Base-by-base conservation (phyloP, 129 eudicot species). In the Arctium minus region DNA sequence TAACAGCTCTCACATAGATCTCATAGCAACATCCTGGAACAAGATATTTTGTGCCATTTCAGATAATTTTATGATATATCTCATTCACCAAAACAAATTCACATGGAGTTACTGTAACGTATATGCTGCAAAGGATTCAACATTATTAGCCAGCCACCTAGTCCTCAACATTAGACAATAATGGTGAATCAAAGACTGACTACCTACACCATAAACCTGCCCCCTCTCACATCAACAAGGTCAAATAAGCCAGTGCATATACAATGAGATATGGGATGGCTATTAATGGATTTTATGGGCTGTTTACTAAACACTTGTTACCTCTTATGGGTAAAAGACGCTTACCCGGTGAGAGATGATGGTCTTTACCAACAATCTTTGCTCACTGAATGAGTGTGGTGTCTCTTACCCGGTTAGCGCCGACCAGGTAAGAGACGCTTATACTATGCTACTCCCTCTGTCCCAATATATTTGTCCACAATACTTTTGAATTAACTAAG, bases 11-110 rank as follows among this genome's bases (percentile, higher is more conserved):
- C 36, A 89, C 92, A 64, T 92, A 92, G 71, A 88, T 86, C 92
- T 92, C 94, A 73, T 92, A 92, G 87, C 92, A 92, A 81, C 93
- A 86, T 82, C 97, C 94, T 92, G 90, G 12, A 79, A 82, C 70
- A 82, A 56, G 1, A 56, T 17, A 53, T 53, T 22, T 53, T 15
- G 65, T 53, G 22, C 22, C 65, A 53, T 53, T 53, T 53, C 65
- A 53, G 65, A 17, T 4, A 15, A 53, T 15, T 13, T 15, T 53
- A 4, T 53, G 3, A 53, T 7, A 36, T 30, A 72, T 33, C 29
- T 69, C 15, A 31, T n/a, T 76, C 32, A 70, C 15, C 75, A 33
- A 0, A 76, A 6, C 5, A 82, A 37, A n/a, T 12, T 44, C 48
- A 46, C 46, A 40, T 40, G 46, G 27, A 22, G 27, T 22, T 22